Base-by-base conservation (phyloP, 2,329 filamentous ascomycete genomes). In the Myrmaecium sp. region DNA sequence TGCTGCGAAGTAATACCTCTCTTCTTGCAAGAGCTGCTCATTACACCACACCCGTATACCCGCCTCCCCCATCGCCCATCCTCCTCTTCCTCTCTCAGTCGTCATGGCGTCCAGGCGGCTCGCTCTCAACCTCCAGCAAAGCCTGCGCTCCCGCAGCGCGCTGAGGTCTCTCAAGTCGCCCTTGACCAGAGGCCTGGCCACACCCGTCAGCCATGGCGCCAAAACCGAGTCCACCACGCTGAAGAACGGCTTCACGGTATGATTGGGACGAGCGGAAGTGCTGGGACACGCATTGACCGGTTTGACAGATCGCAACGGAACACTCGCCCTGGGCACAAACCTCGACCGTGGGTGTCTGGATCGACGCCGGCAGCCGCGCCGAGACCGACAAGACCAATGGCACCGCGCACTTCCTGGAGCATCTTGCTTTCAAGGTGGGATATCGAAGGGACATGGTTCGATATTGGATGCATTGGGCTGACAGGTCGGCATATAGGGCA, bases 301-400 rank as follows among this genome's bases (percentile, higher is more conserved):
- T 25, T 33, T 31, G 33, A 36, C 54, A 95, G 86, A 83, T 98
- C 55, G 89, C 89, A 43, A 92, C 89, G 46, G 86, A 98, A 60
- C 79, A 95, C 66, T 94, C 84, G 39, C 89, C 86, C 46, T 95
- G 83, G 69, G 86, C 86, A 49, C 84, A 95, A 67, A 95, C 89
- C 36, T 93, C 84, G 48, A 95, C 86, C 30, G 84, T 95, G 48
- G 89, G 89, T 55, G 82, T 98, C 41, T 98, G 89, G 84, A 98
- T 98, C 57, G 91, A 98, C 62, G 86, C 91, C 56, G 89, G 89
- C 55, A 94, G 83, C 59, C 73, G 89, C 59, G 83, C 89, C 57
- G 89, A 98, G 70, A 98, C 89, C 45, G 75, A 89, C 62, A 83
- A 83, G 72, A 95, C 81, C 52, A 98, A 95, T 66, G 89, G 89